A percentile compares a stretch with the other conserved stretches of the same genome.
These are phyloP conservation scores for Boletus edulis DNA, from an alignment of 768 basidiomycete species.

Conservation along the genomic window DNA sequence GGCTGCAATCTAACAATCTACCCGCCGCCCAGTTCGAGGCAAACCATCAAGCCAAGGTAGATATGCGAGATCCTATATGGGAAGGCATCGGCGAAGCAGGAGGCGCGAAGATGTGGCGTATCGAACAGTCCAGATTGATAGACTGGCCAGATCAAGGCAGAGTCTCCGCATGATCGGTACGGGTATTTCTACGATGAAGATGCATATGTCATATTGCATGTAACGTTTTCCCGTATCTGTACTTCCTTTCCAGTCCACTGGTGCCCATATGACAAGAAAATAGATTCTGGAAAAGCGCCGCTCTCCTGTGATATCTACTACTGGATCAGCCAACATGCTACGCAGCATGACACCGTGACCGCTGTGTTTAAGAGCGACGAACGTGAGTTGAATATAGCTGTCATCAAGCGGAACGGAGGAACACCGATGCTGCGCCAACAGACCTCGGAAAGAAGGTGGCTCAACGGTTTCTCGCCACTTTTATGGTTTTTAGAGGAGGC, in stretches of 20 bases:
- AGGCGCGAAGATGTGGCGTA: slow-evolving; percentile 57
- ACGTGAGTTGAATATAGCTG: slow-evolving; percentile 9
- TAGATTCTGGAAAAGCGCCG: slow-evolving; percentile 35
- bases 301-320: slow-evolving; percentile 59
- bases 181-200: slow-evolving; percentile 65
- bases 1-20: neutral
- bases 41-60: slow-evolving; percentile 47
- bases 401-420: neutral
- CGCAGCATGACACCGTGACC: slow-evolving; percentile 58
- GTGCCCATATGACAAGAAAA: slow-evolving; percentile 36
- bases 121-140: slow-evolving; percentile 54
- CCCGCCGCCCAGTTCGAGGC: slow-evolving; percentile 38
- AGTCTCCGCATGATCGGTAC: slow-evolving; percentile 30
- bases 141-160: slow-evolving; percentile 10
- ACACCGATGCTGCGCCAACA: neutral
- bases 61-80: slow-evolving; percentile 49
- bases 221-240: slow-evolving; percentile 25
- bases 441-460: slow-evolving; percentile 50
- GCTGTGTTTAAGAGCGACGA: slow-evolving; percentile 70
- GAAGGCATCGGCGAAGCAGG: slow-evolving; percentile 38
- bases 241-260: neutral
- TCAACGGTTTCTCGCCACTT: slow-evolving; percentile 48
- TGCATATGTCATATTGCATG: slow-evolving; percentile 64
- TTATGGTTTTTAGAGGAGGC: slow-evolving; percentile 41
- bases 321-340: slow-evolving; percentile 60